Evolutionary conservation across 2,329 filamentous ascomycete species (phyloP).

Genomic region (Epichloe brachyelytri): DNA sequence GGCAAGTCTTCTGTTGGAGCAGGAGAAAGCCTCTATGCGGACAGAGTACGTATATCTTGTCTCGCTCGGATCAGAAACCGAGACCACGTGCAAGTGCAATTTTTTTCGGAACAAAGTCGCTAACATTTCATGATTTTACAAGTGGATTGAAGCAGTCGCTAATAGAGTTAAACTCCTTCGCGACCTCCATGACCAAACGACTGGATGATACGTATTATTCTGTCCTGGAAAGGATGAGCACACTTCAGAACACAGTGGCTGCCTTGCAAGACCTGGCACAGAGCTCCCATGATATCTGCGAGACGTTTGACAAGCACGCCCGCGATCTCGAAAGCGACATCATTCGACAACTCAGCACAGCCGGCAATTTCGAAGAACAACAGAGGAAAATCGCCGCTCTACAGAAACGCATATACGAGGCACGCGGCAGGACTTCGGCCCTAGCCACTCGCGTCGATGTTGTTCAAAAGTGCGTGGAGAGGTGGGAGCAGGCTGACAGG

Average conservation of each 20-base stretch:
- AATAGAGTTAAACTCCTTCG: conserved; percentile 42
- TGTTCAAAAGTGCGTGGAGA: conserved; percentile 50
- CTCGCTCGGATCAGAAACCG: background rate
- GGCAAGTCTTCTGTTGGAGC: conserved; percentile 27
- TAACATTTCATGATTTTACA: conserved; percentile 2
- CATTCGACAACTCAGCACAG: conserved; percentile 42
- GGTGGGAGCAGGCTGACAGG: conserved; percentile 53
- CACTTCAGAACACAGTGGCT: conserved; percentile 50
- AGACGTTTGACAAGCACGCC: conserved; percentile 47
- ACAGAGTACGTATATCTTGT: conserved; percentile 17
- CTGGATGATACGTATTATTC: conserved; percentile 66
- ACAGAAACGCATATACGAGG: conserved; percentile 46
- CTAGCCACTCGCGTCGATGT: conserved; percentile 51
- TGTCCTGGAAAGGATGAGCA: conserved; percentile 54
- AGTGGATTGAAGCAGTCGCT: conserved; percentile 42
- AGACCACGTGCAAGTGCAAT: background rate
- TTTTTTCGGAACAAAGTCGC: background rate
- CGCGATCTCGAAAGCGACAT: conserved; percentile 47
- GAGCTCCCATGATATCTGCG: conserved; percentile 43
- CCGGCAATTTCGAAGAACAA: conserved; percentile 52
- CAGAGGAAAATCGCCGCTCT: conserved; percentile 49
- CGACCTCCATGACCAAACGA: conserved; percentile 47
- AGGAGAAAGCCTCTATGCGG: conserved; percentile 15
- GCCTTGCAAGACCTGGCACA: conserved; percentile 54
- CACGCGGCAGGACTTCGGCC: conserved; percentile 44